Evolutionary conservation across 1,284 basidiomycete species (phyloP).

Genomic region (Leccinum pachyderme): DNA sequence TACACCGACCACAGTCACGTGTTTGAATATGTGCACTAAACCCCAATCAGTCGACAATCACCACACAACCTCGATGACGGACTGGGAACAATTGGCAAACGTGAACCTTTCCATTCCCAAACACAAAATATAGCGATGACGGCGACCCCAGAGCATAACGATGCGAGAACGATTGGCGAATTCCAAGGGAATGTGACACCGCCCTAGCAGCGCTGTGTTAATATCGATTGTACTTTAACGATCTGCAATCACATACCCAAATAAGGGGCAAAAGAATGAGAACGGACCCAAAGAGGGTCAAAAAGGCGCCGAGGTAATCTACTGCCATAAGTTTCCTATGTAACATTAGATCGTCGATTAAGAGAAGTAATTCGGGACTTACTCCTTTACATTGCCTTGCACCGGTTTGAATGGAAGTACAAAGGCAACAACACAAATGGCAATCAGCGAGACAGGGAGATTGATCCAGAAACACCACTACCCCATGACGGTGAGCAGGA

Average conservation of each 20-base stretch:
- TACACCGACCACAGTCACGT: conserved; percentile 66
- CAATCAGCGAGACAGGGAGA: conserved; percentile 54
- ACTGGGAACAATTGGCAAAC: conserved; percentile 70
- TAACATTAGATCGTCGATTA: not conserved
- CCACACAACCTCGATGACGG: conserved; percentile 21
- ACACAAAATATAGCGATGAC: conserved; percentile 60
- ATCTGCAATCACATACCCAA: conserved; percentile 49
- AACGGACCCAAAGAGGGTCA: conserved; percentile 62
- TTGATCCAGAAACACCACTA: conserved; percentile 70
- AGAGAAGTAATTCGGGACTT: conserved; percentile 4
- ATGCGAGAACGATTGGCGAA: conserved; percentile 61
- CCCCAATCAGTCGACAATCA: not conserved
- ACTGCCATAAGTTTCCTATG: conserved; percentile 62
- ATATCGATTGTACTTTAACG: not conserved
- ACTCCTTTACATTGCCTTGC: conserved; percentile 53
- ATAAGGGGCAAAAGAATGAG: conserved; percentile 69
- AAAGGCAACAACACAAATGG: conserved; percentile 55
- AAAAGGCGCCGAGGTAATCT: conserved; percentile 61
- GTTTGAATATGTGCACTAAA: conserved; percentile 70
- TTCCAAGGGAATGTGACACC: conserved; percentile 69
- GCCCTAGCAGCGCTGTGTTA: conserved; percentile 41
- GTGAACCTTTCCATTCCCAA: conserved; percentile 72
- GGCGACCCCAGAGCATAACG: conserved; percentile 55
- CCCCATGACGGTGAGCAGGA: not conserved
- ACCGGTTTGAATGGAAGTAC: conserved; percentile 68